A percentile compares a stretch with the other conserved stretches of the same genome.
These are phyloP conservation scores for Cladophialophora carrionii DNA, from an alignment of 2,329 filamentous ascomycete species.

Conservation along the genomic window DNA sequence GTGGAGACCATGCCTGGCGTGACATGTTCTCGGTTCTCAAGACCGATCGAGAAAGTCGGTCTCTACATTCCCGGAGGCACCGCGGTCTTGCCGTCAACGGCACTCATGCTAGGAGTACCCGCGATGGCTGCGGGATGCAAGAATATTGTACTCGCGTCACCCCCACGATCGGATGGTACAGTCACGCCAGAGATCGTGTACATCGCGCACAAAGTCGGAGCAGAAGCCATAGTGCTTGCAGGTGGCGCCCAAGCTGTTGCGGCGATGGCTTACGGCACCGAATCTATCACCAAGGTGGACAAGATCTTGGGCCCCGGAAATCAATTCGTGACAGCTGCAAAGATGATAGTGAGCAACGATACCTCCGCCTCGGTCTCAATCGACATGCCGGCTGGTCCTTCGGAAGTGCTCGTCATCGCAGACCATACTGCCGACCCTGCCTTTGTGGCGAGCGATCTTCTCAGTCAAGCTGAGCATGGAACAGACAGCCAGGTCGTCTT, in stretches of 20 bases:
- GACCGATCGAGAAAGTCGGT: conserved; percentile 93
- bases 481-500: conserved; percentile 94
- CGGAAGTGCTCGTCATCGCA: conserved; percentile 93
- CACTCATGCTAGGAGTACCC: conserved; percentile 96
- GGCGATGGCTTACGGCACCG: conserved; percentile 95
- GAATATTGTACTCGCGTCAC: conserved; percentile 90
- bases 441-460: conserved; percentile 91
- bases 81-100: conserved; percentile 93
- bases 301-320: conserved; percentile 98
- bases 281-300: conserved; percentile 93
- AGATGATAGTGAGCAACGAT: conserved; percentile 98
- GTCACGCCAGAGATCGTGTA: conserved; percentile 98
- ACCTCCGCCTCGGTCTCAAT: conserved; percentile 94
- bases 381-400: conserved; percentile 97
- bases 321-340: conserved; percentile 96
- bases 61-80: conserved; percentile 95
- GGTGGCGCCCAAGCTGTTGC: conserved; percentile 95
- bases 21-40: conserved; percentile 86
- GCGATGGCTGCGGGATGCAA: conserved; percentile 97
- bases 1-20: conserved; percentile 99
- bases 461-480: conserved; percentile 96
- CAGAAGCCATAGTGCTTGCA: conserved; percentile 92
- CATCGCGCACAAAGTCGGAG: conserved; percentile 92
- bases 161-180: conserved; percentile 83
- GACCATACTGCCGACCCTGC: conserved; percentile 86